A percentile compares a stretch with the other conserved stretches of the same genome.
phyloP scores from a whole-genome alignment of 371 early-diverging fungal genomes.

The Nematocida major region DNA sequence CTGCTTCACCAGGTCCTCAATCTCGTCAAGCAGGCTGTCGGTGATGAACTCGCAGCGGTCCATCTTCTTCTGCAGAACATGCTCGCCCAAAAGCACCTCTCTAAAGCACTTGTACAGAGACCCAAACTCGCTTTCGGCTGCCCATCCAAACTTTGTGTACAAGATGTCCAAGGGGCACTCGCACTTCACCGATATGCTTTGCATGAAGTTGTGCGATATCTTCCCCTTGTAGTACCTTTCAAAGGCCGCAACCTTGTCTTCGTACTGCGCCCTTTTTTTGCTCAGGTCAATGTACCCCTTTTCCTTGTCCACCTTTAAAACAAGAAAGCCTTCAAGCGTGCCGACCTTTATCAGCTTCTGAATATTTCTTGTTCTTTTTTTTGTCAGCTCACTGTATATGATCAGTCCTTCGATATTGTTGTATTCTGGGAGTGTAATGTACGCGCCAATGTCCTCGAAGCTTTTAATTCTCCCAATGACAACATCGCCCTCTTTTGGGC shows the following conservation, averaged over 20 bases:
- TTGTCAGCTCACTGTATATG: slow-evolving; percentile 81
- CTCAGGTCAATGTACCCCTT: slow-evolving; percentile 98
- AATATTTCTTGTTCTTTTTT: slow-evolving; percentile 89
- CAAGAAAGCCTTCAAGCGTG: slow-evolving; percentile 86
- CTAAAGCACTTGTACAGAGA: slow-evolving; percentile 84
- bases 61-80: slow-evolving; percentile 45
- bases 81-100: slow-evolving; percentile 66
- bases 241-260: slow-evolving; percentile 82
- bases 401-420: slow-evolving; percentile 91
- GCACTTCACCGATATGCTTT: slow-evolving; percentile 81
- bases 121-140: slow-evolving; percentile 91
- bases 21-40: slow-evolving; percentile 1
- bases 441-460: slow-evolving; percentile 90
- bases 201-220: slow-evolving; percentile 72
- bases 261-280: slow-evolving; percentile 88
- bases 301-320: slow-evolving; percentile 91
- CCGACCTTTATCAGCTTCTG: slow-evolving; percentile 93
- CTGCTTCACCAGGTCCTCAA: slow-evolving; percentile 55
- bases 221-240: slow-evolving; percentile 90
- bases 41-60: slow-evolving; percentile 47
- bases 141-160: slow-evolving; percentile 85
- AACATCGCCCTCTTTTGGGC: slow-evolving; percentile 88
- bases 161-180: slow-evolving; percentile 72
- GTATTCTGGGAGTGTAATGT: slow-evolving; percentile 80
- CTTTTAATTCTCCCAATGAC: slow-evolving; percentile 94